phyloP scores from a whole-genome alignment of 1,139 yeast species.

The Saccharomycopsis hybrid region DNA sequence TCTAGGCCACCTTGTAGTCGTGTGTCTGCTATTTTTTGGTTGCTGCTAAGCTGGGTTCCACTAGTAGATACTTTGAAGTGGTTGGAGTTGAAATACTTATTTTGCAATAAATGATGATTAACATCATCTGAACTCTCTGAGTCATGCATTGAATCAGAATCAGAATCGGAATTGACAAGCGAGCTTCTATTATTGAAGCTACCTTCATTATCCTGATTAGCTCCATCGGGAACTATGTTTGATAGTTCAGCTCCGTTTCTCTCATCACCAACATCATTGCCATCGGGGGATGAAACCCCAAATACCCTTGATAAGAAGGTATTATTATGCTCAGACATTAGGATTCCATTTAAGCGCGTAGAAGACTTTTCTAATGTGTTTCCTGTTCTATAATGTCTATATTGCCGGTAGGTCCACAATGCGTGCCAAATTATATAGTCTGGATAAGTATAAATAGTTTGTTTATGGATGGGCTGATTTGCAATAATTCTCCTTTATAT shows the following conservation, averaged over 20 bases:
- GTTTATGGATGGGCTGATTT: too few relatives aligned
- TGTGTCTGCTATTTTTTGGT: background rate
- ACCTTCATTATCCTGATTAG: background rate
- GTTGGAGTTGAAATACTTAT: background rate
- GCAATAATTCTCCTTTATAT: too few relatives aligned
- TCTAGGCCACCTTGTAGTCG: constrained; percentile 10
- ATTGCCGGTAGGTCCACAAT: too few relatives aligned
- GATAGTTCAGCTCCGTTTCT: background rate
- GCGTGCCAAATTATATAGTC: too few relatives aligned
- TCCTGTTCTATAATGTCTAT: too few relatives aligned
- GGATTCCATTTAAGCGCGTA: too few relatives aligned
- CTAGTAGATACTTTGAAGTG: too few relatives aligned
- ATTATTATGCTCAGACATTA: constrained; percentile 9
- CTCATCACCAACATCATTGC: background rate
- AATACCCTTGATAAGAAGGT: constrained; percentile 18
- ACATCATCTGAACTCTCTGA: background rate
- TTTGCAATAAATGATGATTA: background rate
- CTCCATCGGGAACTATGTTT: background rate
- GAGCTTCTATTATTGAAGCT: background rate
- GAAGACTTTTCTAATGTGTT: too few relatives aligned
- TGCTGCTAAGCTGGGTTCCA: background rate
- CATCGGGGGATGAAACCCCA: constrained; percentile 10
- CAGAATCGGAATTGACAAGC: constrained; percentile 7
- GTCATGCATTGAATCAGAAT: constrained; percentile 3
- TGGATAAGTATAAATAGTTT: too few relatives aligned